Evolutionary conservation across 257 asterid genomes (phyloP), one percentile per base, ranked within the genome.

Genomic region (Solanum virginianum): DNA sequence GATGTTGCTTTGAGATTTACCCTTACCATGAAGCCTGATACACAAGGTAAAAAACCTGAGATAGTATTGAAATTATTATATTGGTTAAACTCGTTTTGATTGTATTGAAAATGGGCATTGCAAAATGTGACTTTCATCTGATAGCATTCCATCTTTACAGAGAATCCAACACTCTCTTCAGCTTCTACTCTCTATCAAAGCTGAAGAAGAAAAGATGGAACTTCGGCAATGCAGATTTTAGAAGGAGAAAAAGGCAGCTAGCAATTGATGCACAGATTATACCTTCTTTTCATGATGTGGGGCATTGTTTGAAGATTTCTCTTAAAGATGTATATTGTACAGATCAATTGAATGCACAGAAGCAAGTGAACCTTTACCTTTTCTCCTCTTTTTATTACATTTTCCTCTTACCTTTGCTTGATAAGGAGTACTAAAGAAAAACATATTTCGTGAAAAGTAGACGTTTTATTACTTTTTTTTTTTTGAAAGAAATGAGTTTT

Each of bases 291-390:
- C 97, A 92, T 13, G 87, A 0, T 88, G 94, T 8, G 98, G 98
- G 0, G 97, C 94, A 92, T 86, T 86, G 89, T 26, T 84, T 94
- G 93, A 92, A 75, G 95, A 97, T 98, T 82, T 93, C 95, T 20
- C 93, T 95, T 2, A 93, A 95, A 89, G 99, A 92, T 51, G 45
- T 66, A 26, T 66, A 26, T 66, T 26, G 45, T 29, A 26, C 10
- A 26, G 5, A 29, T 66, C n/a, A 63, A 63, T 24, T 63, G 70
- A 24, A 24, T 11, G 9, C 55, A 15, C 60, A 55, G 4, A 32
- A 24, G 71, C 71, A 26, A 65, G 4, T 65, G 13, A 65, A 26
- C 32, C 20, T 24, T 10, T 24, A 4, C 16, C 55, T 24, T 24
- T 12, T 63, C 70, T 63, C 8, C 17, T 29, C 70, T 24, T 63